A percentile compares a stretch with the other conserved stretches of the same genome.
These are phyloP conservation scores for Leccinum brunneo-olivaceum DNA, from an alignment of 1,284 basidiomycete species.

Conservation along the genomic window DNA sequence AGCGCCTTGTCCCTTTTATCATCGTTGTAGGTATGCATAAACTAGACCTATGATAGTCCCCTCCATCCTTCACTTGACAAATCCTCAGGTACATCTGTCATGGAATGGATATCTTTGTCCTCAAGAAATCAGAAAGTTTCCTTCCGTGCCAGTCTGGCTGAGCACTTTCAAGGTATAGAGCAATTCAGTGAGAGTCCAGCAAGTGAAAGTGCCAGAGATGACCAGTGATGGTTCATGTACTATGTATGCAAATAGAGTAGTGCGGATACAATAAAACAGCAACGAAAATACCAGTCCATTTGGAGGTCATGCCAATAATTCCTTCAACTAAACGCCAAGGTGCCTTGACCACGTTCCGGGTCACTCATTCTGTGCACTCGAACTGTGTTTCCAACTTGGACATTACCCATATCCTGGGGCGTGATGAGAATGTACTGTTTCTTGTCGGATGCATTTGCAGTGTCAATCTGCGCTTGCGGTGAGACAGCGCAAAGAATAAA, in stretches of 20 bases:
- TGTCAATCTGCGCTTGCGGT: constrained; percentile 62
- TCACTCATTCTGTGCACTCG: constrained; percentile 76
- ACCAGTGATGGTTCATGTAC: too few relatives aligned
- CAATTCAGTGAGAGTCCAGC: constrained; percentile 11
- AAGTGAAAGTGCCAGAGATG: neutral
- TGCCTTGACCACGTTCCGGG: constrained; percentile 63
- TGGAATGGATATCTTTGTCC: too few relatives aligned
- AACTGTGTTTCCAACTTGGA: constrained; percentile 55
- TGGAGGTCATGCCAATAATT: neutral
- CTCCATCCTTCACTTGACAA: too few relatives aligned
- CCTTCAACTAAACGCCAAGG: constrained; percentile 36
- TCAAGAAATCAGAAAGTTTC: too few relatives aligned
- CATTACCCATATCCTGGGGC: constrained; percentile 76
- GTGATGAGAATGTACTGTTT: constrained; percentile 93
- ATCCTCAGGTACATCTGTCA: too few relatives aligned
- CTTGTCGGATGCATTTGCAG: constrained; percentile 74
- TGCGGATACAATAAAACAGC: too few relatives aligned
- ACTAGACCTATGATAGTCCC: too few relatives aligned
- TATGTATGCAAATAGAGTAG: too few relatives aligned
- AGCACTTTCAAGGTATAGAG: constrained; percentile 10
- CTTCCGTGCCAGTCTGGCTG: too few relatives aligned
- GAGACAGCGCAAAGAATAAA: constrained; percentile 2
- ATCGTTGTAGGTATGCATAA: too few relatives aligned
- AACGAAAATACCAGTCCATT: too few relatives aligned
- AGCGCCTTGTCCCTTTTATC: too few relatives aligned